Base-by-base conservation (phyloP, 352 stramenopile genomes). In the Hyaloperonospora brassicae region DNA sequence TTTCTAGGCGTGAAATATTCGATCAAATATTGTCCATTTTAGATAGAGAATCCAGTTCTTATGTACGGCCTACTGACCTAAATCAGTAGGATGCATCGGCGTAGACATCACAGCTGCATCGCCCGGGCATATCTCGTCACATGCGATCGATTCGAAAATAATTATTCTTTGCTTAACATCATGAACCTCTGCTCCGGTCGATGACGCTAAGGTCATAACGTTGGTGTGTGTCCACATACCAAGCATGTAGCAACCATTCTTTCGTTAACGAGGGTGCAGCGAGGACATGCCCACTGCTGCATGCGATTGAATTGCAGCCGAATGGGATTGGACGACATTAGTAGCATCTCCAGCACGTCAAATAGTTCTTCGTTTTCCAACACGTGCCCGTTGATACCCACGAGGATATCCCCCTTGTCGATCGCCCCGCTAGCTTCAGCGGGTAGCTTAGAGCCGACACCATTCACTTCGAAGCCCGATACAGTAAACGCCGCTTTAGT, bases 221-320 rank as follows among this genome's bases (percentile, higher is more conserved):
- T 38, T 31, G 57, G 59, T 48, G 21, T 54, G 39, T 80, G 54
- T 2, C 70, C 77, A 45, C 83, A 93, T 13, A 70, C 83, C 5
- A 58, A 75, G 50, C 80, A 93, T 11, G 39, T 55, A 2, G 59
- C 47, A 25, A 61, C 64, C 10, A 57, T 61, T 0, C 50, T 22
- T 17, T 76, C 55, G 52, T 93, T 93, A 10, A 84, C 47, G 2
- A 93, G 71, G n/a, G 83, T 93, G 56, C 83, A 93, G 3, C 68
- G 69, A 50, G 71, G 66, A 65, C 83, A 93, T 34, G 71, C 52
- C 83, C 83, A 93, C 12, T 68, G 55, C 42, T 81, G 60, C 11
- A 70, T 58, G 35, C 80, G 79, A 51, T 80, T 63, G 48, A 93
- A 89, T 22, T 61, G 68, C 12, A 93, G 75, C 24, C 66, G 65